Percentiles rank a stretch among this genome's conserved stretches.
These are phyloP conservation scores for Drechmeria coniospora DNA, from an alignment of 2,329 filamentous ascomycete genomes.

Conservation along the genomic window DNA sequence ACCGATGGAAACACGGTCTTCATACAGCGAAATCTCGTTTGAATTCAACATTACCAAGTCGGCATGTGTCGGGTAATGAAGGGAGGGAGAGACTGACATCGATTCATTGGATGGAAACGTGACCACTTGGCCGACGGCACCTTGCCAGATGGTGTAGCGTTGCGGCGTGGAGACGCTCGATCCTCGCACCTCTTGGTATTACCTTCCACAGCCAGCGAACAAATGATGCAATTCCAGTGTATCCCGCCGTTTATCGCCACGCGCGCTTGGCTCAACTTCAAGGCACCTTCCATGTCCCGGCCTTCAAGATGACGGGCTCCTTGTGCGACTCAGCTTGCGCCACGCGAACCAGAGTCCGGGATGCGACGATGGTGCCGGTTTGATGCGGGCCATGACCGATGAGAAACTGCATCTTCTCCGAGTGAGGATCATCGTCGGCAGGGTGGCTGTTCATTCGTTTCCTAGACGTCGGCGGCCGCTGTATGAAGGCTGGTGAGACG, in stretches of 20 bases:
- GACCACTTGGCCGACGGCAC: slow-evolving; percentile 33
- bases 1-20: too few species aligned
- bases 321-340: neutral
- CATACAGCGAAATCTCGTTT: too few species aligned
- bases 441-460: neutral
- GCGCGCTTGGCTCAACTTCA: neutral
- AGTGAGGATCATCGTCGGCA: too few species aligned
- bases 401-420: too few species aligned
- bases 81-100: too few species aligned
- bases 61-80: too few species aligned
- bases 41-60: slow-evolving; percentile 8
- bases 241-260: too few species aligned
- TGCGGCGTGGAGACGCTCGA: too few species aligned
- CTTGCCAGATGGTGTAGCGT: slow-evolving; percentile 24
- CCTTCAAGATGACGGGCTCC: neutral
- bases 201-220: neutral
- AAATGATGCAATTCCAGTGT: neutral
- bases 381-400: too few species aligned
- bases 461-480: slow-evolving; percentile 8
- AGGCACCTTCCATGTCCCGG: neutral
- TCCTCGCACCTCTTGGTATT: neutral
- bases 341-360: too few species aligned
- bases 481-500: slow-evolving; percentile 11
- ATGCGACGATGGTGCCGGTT: too few species aligned
- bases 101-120: slow-evolving; percentile 12